phyloP scores from a whole-genome alignment of 257 asterid species.

The Rubia yunnanensis region DNA sequence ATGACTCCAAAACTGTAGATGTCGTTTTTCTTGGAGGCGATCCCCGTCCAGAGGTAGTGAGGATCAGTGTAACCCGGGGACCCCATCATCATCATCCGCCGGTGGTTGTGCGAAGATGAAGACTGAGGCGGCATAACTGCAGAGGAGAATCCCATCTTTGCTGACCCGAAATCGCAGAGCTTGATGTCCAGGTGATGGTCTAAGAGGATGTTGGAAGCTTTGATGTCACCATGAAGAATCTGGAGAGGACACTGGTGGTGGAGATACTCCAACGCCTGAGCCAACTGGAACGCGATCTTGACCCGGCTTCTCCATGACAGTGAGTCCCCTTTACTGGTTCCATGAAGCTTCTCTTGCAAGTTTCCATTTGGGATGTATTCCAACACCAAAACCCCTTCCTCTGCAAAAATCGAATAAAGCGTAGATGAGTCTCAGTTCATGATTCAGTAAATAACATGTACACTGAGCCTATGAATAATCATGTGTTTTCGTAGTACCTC shows the following conservation, averaged over 20 bases:
- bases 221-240: conserved; percentile 66
- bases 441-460: background rate
- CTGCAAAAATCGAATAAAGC: conserved; percentile 4
- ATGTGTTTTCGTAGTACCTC: conserved; percentile 19
- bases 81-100: conserved; percentile 32
- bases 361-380: conserved; percentile 53
- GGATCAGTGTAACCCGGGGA: conserved; percentile 85
- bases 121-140: conserved; percentile 26
- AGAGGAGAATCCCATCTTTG: conserved; percentile 57
- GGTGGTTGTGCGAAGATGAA: conserved; percentile 4
- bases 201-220: conserved; percentile 52
- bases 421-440: background rate
- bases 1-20: conserved; percentile 57
- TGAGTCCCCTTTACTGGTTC: background rate
- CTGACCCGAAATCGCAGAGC: conserved; percentile 75
- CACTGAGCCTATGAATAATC: background rate
- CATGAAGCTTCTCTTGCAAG: conserved; percentile 50
- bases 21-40: conserved; percentile 59
- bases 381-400: conserved; percentile 40
- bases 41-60: conserved; percentile 51
- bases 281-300: conserved; percentile 55
- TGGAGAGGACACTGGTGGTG: conserved; percentile 44
- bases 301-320: conserved; percentile 52
- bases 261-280: conserved; percentile 51
- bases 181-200: conserved; percentile 48